A percentile compares a stretch with the other conserved stretches of the same genome.
These are phyloP conservation scores for Marasmius sp. DNA, from an alignment of 1,284 basidiomycete genomes.

Conservation along the genomic window DNA sequence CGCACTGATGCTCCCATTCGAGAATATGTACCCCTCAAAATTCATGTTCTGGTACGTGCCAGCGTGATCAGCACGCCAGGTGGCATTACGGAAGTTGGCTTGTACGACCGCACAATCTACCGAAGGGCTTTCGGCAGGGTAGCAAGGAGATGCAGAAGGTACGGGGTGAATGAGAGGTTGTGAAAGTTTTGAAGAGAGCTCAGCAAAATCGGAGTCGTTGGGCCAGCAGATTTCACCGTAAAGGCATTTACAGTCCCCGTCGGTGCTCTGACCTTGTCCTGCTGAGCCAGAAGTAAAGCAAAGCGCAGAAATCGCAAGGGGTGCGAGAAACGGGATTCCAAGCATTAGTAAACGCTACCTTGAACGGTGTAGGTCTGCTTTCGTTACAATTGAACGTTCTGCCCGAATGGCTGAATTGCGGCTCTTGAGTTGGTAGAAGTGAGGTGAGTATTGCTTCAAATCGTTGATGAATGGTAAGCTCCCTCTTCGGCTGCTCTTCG, in stretches of 20 bases:
- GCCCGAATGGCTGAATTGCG: too few relatives aligned
- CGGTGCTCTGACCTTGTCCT: neutral
- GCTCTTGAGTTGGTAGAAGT: too few relatives aligned
- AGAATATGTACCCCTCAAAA: constrained; percentile 37
- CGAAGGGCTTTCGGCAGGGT: constrained; percentile 26
- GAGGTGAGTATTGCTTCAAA: too few relatives aligned
- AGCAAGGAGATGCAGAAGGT: constrained; percentile 37
- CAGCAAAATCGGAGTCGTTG: constrained; percentile 27
- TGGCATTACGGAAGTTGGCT: constrained; percentile 28
- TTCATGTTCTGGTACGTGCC: constrained; percentile 39
- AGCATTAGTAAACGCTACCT: neutral
- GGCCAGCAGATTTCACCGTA: too few relatives aligned
- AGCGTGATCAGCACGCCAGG: constrained; percentile 38
- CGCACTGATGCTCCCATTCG: too few relatives aligned
- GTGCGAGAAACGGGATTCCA: neutral
- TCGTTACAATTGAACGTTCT: too few relatives aligned
- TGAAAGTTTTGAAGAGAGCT: constrained; percentile 34
- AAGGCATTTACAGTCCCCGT: constrained; percentile 16
- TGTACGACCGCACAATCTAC: constrained; percentile 33
- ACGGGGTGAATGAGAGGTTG: constrained; percentile 35
- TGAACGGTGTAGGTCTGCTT: too few relatives aligned
- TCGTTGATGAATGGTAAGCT: too few relatives aligned
- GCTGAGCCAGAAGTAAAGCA: neutral
- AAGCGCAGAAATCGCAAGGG: neutral
- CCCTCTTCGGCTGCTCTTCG: too few relatives aligned